A percentile compares a stretch with the other conserved stretches of the same genome.
Conservation (phyloP, 1,284 basidiomycete species). For the Ceratobasidium sp. region DNA sequence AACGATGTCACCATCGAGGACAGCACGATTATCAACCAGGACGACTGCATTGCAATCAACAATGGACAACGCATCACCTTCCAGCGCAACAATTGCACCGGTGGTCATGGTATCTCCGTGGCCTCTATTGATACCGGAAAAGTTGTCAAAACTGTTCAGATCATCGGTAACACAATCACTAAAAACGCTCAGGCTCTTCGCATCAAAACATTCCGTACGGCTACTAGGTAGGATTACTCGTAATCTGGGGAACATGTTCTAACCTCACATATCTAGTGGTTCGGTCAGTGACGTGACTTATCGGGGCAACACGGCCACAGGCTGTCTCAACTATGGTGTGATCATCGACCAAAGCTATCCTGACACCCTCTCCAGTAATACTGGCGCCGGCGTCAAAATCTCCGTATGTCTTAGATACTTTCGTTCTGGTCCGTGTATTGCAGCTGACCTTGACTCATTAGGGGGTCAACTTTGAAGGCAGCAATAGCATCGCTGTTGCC, state of each 20-base stretch:
- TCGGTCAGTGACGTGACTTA: slow-evolving; percentile 19
- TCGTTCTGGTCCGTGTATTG: too few relatives aligned
- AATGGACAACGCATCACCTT: slow-evolving; percentile 42
- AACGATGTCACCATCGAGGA: slow-evolving; percentile 14
- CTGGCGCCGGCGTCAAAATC: not conserved
- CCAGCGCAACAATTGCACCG: not conserved
- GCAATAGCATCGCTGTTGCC: too few relatives aligned
- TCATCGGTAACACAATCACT: slow-evolving; percentile 27
- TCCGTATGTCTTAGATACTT: too few relatives aligned
- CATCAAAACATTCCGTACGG: slow-evolving; percentile 17
- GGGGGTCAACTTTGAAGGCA: too few relatives aligned
- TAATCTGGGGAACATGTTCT: not conserved
- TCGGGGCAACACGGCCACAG: not conserved
- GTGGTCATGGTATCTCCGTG: slow-evolving; percentile 32
- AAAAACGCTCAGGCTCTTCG: slow-evolving; percentile 19
- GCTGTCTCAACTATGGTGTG: not conserved
- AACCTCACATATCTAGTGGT: not conserved
- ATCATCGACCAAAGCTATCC: slow-evolving; percentile 19
- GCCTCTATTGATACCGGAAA: slow-evolving; percentile 13
- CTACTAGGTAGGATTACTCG: not conserved
- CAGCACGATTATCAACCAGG: slow-evolving; percentile 41
- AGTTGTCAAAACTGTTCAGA: slow-evolving; percentile 18
- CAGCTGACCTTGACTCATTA: too few relatives aligned
- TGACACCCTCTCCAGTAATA: not conserved
- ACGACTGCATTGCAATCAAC: slow-evolving; percentile 43